Evolutionary conservation across 2,329 filamentous ascomycete species (phyloP), one percentile per base, ranked within the genome.

Genomic region (Knoxdaviesia capensis): DNA sequence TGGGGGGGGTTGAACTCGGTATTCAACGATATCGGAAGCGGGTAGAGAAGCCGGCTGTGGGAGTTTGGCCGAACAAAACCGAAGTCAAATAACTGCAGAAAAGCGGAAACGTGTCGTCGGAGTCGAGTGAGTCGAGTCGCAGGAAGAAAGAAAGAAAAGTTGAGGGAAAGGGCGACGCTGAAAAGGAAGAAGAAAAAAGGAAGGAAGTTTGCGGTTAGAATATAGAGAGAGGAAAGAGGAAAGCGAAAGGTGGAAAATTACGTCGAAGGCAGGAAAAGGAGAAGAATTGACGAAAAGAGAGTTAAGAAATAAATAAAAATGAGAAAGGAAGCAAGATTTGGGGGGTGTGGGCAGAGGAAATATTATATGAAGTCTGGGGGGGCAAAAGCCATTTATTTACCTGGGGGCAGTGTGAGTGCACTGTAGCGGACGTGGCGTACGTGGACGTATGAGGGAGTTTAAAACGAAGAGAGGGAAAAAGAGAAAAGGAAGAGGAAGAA

Each of bases 221-320:
- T 3, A 39, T n/a, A 6, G 42, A 46, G 43, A 46, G 36, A 33
- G 40, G 42, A 43, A 35, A 32, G 36, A 31, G 29, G 31, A 10
- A 36, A 37, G 41, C 32, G 31, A 34, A 34, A 42, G 34, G 38
- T 9, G 11, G 3, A 35, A 35, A 35, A 11, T 8, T 9, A 35
- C 34, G 11, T 35, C n/a, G 34, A 35, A 41, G 39, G 41, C 34
- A 41, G 40, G 38, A 36, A 43, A 45, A 43, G 39, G 43, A 39
- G 44, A 41, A 36, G 42, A 45, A 43, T 36, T 9, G 42, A 43
- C 40, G 41, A 44, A 45, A 46, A 47, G 39, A 41, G 38, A 45
- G 41, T 36, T 38, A 40, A 37, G 43, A 31, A 45, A 37, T 30
- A 39, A 43, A 48, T 42, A 45, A 46, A 44, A 44, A 43, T 36